Evolutionary conservation across 106 monocot species (phyloP), one percentile per base, ranked within the genome.

Genomic region (Dendrobium nobile): DNA sequence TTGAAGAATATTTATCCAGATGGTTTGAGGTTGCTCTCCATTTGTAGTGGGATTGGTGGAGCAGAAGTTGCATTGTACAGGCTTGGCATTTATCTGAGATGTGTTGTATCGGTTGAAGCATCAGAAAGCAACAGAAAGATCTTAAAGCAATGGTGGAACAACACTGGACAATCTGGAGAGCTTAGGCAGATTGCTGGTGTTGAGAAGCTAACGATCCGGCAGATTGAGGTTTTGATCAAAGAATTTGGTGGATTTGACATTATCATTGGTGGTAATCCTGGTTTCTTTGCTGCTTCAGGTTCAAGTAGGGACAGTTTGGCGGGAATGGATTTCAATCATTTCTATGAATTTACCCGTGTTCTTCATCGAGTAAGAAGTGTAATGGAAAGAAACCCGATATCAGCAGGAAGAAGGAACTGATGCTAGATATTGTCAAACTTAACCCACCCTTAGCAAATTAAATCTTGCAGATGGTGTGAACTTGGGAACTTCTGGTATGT

Each of bases 171-270:
- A 56, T 28, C 80, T 40, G 96, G 92, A 70, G 86, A 80, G 72
- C 48, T 94, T 73, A 87, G 79, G 80, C 92, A 90, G 77, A 75
- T 97, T n/a, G 82, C 45, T 73, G 85, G 86, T 7, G 82, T 92
- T 7, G 82, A 86, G 81, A 90, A 80, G 85, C 44, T 96, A 72
- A 88, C 80, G 0, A 87, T 54, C 37, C 79, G 86, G 42, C 84
- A 42, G 74, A 78, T 93, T 31, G 82, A 92, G 78, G 79, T 64
- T 17, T 73, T 87, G 20, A 16, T 89, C 1, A 67, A 74, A 41
- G 80, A 94, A 72, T 90, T 90, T 81, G 96, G 92, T 22, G 92
- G 83, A 5, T 93, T 93, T 77, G 93, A 96, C 75, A 47, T 96
- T 65, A 59, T 96, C 58, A 79, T 94, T 54, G 91, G 88, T 45